Evolutionary conservation across 2,329 filamentous ascomycete species (phyloP), one percentile per base, ranked within the genome.

Genomic region (Aspergillus carbonarius): DNA sequence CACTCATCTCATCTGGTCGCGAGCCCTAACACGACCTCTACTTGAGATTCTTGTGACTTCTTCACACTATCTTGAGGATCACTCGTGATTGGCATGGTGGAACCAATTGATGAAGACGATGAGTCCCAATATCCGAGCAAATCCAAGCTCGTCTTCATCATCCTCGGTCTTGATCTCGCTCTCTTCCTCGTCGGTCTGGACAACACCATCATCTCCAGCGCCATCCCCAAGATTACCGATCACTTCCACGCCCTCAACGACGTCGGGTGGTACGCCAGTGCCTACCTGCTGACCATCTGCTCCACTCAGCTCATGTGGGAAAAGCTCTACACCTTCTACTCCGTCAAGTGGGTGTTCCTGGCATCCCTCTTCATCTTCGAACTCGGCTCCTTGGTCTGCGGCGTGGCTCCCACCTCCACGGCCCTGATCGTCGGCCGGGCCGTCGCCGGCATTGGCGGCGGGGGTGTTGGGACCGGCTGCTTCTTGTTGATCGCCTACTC

Each of bases 181-280:
- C n/a, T n/a, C n/a, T n/a, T n/a, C n/a, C n/a, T n/a, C n/a, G 62
- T 70, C 40, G 67, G 66, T 0, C 60, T 70, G 3, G 67, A 69
- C 18, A 64, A 66, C 35, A 74, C 71, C 34, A 73, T 74, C 58
- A 69, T 74, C 15, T 66, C 65, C 12, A 73, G 69, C 5, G 72
- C 72, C 13, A 74, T 73, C 42, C 72, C 72, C 5, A 66, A 68
- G 34, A 74, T 74, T 46, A 74, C 72, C 4, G 68, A 74, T 59
- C 54, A 72, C 37, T 74, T n/a, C n/a, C 65, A 72, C 25, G 63
- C 49, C 39, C 54, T 62, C 3, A 54, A 60, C 10, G 59, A 61
- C 49, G 57, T 58, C 15, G 59, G 55, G 5, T 61, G 59, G 59
- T 61, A 61, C 46, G 59, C 51, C 2, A 61, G 59, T 46, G 59